A percentile compares a stretch with the other conserved stretches of the same genome.
Conservation (phyloP, 768 basidiomycete species). For the Boletus subcaerulescens region DNA sequence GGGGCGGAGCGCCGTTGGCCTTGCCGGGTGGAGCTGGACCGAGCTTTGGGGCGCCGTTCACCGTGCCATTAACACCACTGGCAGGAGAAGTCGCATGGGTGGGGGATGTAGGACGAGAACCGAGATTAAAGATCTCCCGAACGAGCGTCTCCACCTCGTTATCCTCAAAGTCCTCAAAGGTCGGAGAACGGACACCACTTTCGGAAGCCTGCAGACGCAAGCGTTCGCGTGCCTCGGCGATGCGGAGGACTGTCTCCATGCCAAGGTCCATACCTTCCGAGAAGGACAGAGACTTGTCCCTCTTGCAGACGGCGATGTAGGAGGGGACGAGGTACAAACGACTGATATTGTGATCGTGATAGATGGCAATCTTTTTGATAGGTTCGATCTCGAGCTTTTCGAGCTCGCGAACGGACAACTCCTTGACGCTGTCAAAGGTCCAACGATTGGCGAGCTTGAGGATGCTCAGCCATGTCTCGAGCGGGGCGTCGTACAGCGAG, state of each 20-base stretch:
- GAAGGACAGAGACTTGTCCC: slow-evolving; percentile 35
- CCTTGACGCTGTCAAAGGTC: slow-evolving; percentile 40
- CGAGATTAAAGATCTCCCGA: slow-evolving; percentile 29
- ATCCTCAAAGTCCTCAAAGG: slow-evolving; percentile 33
- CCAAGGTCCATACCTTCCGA: slow-evolving; percentile 44
- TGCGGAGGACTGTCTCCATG: slow-evolving; percentile 34
- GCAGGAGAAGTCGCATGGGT: slow-evolving; percentile 3
- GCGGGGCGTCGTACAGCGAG: slow-evolving; percentile 38
- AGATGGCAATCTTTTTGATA: slow-evolving; percentile 38
- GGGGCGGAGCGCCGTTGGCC: slow-evolving; percentile 17
- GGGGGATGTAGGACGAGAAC: slow-evolving; percentile 27
- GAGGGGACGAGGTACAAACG: slow-evolving; percentile 35
- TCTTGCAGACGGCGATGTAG: slow-evolving; percentile 35
- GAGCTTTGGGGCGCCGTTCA: slow-evolving; percentile 14
- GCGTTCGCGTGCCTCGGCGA: slow-evolving; percentile 40
- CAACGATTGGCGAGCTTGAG: slow-evolving; percentile 39
- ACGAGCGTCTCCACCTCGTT: slow-evolving; percentile 24
- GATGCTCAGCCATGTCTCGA: slow-evolving; percentile 42
- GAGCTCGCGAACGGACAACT: slow-evolving; percentile 38
- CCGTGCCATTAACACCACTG: slow-evolving; percentile 11
- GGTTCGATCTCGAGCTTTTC: slow-evolving; percentile 35
- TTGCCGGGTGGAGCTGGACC: slow-evolving; percentile 16
- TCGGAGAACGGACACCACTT: slow-evolving; percentile 30
- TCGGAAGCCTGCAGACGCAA: slow-evolving; percentile 35
- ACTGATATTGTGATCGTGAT: slow-evolving; percentile 36